Conservation (phyloP, 2,329 filamentous ascomycete species). For the Aspergillus sp. region DNA sequence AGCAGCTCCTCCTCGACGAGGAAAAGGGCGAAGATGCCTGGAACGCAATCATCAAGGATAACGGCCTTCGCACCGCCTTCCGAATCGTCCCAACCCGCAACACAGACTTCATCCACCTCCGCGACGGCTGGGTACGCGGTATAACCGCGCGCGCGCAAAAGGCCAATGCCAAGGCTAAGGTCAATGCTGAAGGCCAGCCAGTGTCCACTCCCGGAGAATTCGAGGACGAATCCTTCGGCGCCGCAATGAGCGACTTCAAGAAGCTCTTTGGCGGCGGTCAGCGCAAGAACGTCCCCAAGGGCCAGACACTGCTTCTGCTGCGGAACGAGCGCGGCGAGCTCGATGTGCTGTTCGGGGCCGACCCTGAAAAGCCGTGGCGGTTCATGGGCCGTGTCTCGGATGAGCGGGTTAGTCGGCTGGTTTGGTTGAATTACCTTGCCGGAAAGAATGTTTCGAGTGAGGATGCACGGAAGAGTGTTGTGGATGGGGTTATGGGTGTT, state of each 20-base stretch:
- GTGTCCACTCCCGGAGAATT: conserved; percentile 47
- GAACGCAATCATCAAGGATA: conserved; percentile 69
- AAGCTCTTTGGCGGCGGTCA: conserved; percentile 75
- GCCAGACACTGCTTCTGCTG: conserved; percentile 73
- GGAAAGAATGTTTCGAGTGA: conserved; percentile 88
- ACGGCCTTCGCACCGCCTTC: conserved; percentile 75
- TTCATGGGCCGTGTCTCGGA: conserved; percentile 75
- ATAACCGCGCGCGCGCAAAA: conserved; percentile 74
- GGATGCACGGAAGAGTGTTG: conserved; percentile 76
- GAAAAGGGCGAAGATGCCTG: conserved; percentile 73
- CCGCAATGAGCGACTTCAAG: conserved; percentile 77
- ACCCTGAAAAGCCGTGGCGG: conserved; percentile 52
- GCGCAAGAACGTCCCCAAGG: conserved; percentile 72
- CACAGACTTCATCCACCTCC: conserved; percentile 90
- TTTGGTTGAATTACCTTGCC: conserved; percentile 90
- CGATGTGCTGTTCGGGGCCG: conserved; percentile 67
- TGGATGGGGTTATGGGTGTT: conserved; percentile 85
- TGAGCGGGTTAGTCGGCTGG: conserved; percentile 75
- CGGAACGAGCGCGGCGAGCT: conserved; percentile 69
- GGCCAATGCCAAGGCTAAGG: conserved; percentile 52
- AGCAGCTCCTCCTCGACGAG: conserved; percentile 70
- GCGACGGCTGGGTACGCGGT: conserved; percentile 87
- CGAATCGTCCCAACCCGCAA: conserved; percentile 88
- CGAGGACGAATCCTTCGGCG: conserved; percentile 76
- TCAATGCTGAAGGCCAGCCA: not conserved